Evolutionary conservation across 2,329 filamentous ascomycete species (phyloP), one percentile per base, ranked within the genome.

Genomic region (Ophiobolus disseminans): DNA sequence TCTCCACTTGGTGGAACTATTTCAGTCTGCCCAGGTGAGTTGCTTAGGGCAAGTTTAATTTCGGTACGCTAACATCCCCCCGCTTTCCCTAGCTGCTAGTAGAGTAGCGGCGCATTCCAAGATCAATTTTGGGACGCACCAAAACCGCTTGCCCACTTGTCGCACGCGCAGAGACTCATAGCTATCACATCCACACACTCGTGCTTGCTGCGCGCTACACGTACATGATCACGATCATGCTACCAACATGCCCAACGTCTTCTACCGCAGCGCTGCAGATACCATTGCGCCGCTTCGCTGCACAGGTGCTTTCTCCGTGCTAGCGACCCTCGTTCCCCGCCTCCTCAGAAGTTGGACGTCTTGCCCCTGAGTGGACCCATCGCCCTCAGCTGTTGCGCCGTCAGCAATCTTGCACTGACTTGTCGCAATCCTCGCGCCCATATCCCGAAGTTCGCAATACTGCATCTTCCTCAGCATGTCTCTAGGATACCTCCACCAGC

Each of bases 251-350:
- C 23, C 11, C 23, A 11, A 26, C 23, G 23, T 26, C 11, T 11
- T 26, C 23, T 26, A 11, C 23, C 23, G 23, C 23, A 26, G 11
- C 23, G 11, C 23, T 26, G 7, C 23, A 11, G 23, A 26, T 26
- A 26, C 23, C 23, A 26, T 26, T 26, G 7, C 23, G 30, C 40
- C 41, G 41, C 41, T 45, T 45, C 34, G 34, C 34, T 37, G 31
- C 41, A 21, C 41, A 45, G 25, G 34, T 31, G 22, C 14, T 45
- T 37, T 45, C 41, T 38, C 41, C 11, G 10, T 31, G 41, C 41
- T 45, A 20, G 41, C 32, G 23, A 31, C 5, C 23, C 41, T 45
- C 41, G 38, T 45, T 31, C 17, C 41, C 16, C 11, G 28, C 41
- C 34, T 45, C 32, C 22, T 45, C 41, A 45, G 23, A 37, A 22